Evolutionary conservation across 2,329 filamentous ascomycete species (phyloP).

Genomic region (Dactylellina leptospora): DNA sequence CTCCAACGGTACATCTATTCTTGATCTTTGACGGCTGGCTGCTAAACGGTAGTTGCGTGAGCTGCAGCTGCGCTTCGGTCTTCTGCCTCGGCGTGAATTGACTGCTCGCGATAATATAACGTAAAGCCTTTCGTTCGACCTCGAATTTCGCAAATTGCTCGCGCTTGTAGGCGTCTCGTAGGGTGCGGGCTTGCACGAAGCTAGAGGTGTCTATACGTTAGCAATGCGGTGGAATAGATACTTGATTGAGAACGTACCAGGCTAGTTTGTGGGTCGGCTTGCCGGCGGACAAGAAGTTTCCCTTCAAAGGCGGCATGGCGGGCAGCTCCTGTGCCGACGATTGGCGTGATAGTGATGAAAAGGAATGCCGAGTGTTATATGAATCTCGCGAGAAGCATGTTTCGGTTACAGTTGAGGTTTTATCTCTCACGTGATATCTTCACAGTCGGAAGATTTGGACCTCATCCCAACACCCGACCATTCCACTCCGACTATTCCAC

Average conservation of each 20-base stretch:
- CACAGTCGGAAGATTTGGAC: conserved; percentile 47
- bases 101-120: conserved; percentile 85
- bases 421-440: conserved; percentile 32
- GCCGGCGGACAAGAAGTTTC: conserved; percentile 38
- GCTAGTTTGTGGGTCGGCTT: conserved; percentile 45
- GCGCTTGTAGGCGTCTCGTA: conserved; percentile 96
- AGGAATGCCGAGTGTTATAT: conserved; percentile 4
- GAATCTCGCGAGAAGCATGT: background rate
- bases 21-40: conserved; percentile 91
- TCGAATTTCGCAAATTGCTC: conserved; percentile 89
- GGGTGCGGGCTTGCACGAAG: conserved; percentile 83
- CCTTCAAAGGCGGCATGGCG: conserved; percentile 29
- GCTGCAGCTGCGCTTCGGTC: conserved; percentile 89
- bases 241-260: conserved; percentile 13
- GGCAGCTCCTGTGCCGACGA: conserved; percentile 6
- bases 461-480: conserved; percentile 30
- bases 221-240: background rate
- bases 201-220: conserved; percentile 58
- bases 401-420: conserved; percentile 2
- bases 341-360: background rate
- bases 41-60: conserved; percentile 95
- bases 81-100: conserved; percentile 81
- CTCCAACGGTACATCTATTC: conserved; percentile 90
- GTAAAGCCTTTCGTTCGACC: conserved; percentile 80
- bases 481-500: background rate